Conservation (phyloP, 129 eudicot species). For the Erigeron canadensis region DNA sequence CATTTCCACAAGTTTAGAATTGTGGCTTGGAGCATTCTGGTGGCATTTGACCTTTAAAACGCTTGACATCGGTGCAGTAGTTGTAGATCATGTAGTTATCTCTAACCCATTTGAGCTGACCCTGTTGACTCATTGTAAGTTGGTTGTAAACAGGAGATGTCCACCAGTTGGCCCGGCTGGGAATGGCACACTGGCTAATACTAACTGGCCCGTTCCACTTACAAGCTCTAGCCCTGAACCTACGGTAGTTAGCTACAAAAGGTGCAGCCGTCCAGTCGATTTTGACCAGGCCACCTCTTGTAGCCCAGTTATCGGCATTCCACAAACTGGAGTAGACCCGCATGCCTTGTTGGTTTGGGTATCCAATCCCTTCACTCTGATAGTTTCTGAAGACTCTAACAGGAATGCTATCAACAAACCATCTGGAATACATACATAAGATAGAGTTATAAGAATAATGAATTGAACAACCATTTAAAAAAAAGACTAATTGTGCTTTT, state of each 20-base stretch:
- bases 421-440: conserved; percentile 36
- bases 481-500: not conserved
- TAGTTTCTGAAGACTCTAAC: conserved; percentile 62
- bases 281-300: conserved; percentile 57
- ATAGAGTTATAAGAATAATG: no score
- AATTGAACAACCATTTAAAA: not conserved
- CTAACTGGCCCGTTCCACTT: conserved; percentile 44
- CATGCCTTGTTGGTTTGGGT: conserved; percentile 70
- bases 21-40: conserved; percentile 55
- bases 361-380: conserved; percentile 43
- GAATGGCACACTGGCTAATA: conserved; percentile 30
- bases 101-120: conserved; percentile 51
- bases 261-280: conserved; percentile 63
- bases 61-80: conserved; percentile 51
- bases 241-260: conserved; percentile 44
- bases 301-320: conserved; percentile 79
- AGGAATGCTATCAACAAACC: conserved; percentile 59
- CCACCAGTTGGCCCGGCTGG: conserved; percentile 53
- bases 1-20: conserved; percentile 17
- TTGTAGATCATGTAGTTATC: conserved; percentile 56
- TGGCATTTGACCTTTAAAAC: conserved; percentile 51
- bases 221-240: conserved; percentile 55
- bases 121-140: conserved; percentile 33
- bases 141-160: conserved; percentile 39
- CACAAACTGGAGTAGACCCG: conserved; percentile 64